Base-by-base conservation (phyloP, 768 basidiomycete genomes). In the Piloderma croceum region DNA sequence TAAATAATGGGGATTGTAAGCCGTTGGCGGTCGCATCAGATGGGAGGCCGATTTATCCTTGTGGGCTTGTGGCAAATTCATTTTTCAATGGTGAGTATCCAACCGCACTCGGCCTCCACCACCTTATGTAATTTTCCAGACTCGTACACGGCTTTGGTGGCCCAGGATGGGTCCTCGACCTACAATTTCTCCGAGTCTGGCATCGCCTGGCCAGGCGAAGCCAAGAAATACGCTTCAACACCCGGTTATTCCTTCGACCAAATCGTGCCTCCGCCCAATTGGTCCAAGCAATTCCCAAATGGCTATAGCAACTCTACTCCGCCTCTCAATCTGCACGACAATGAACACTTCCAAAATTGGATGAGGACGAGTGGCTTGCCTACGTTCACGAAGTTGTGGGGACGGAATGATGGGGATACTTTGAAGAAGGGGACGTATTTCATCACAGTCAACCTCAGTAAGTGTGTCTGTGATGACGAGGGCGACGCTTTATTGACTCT, bases 311-410 rank as follows among this genome's bases (percentile, higher is more conserved):
- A 64, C 2, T 61, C 62, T 4, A 77, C 70, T 46, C 76, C 75
- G 12, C 80, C 83, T 15, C 93, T 91, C 2, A 67, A 96, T 56
- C 68, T 98, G 24, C 65, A 69, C 38, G 49, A 51, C 2, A 83
- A 98, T 54, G 88, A 97, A 61, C 92, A 88, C 53, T 98, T 99
- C 70, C 94, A 98, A 64, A 93, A 94, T 58, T 99, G 96, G 96
- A 99, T 99, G 96, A 79, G 94, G 43, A 96, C 93, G 2, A 90
- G 96, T 1, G 96, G 94, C 10, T 63, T 98, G 34, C 96, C 96
- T 7, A 97, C 94, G 5, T 99, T 99, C 62, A 82, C 90, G 23
- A 98, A 99, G 65, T 68, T 99, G 17, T 97, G 86, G 55, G 92
- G 85, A 12, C 73, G 94, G 47, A 98, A 97, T 58, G 93, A 98